Evolutionary conservation across 2,329 filamentous ascomycete species (phyloP), one percentile per base, ranked within the genome.

Genomic region (Fusarium albosuccineum): DNA sequence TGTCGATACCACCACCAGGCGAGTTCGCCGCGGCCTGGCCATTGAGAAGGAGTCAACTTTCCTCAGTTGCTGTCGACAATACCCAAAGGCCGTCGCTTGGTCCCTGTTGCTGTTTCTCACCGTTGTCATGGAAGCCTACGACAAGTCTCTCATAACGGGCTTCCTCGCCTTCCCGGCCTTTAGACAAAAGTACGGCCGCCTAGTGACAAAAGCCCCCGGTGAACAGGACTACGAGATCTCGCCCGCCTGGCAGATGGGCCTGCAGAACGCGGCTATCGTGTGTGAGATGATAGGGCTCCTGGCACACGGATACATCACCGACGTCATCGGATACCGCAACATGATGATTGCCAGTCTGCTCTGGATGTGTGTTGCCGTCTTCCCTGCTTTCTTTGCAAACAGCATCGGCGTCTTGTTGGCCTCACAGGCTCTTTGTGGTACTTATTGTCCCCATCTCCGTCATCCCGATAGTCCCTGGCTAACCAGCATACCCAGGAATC

Each of bases 291-390:
- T 83, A 2, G 82, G 82, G 1, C 72, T 83, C 3, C 70, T 82
- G 39, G 62, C 80, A 16, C 80, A 79, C 48, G 82, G 82, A 5
- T 77, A 76, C 54, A 57, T 82, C 17, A 76, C 79, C 0, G 79
- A 83, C 44, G 63, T 73, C 1, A 74, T 74, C 16, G 78, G 78
- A 2, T 79, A 80, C 55, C 72, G 77, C 34, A 76, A 78, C 66
- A 81, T 78, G 11, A 77, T 83, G 70, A 73, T 82, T 27, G 71
- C 62, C 1, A 73, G 76, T 7, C 64, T 83, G 42, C 55, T 75
- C 3, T 71, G 66, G 76, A 49, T 77, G 80, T 64, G 73, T 3
- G 62, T 73, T 2, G 80, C 80, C 29, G 79, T 83, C 8, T 79
- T 79, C 34, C 68, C 80, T 5, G 67, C 73, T 1, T 81, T 81